Evolutionary conservation across 2,329 filamentous ascomycete species (phyloP), one percentile per base, ranked within the genome.

Genomic region (Colletotrichum phormii): DNA sequence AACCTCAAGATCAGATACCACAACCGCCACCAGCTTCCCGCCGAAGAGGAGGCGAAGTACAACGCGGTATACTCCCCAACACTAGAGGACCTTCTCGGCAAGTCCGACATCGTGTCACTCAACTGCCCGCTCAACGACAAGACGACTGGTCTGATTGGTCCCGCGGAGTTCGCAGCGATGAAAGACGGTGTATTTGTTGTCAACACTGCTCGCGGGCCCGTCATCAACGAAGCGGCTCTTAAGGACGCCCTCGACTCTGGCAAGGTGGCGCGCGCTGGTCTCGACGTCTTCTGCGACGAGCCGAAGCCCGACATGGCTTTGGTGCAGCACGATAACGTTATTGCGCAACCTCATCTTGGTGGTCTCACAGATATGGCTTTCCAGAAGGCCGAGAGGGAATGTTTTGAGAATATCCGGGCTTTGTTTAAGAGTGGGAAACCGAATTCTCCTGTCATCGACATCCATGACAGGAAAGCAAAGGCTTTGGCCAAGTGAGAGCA

Each of bases 281-380:
- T 49, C 8, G 42, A 49, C 18, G 42, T 49, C 18, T 49, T 49
- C 42, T 49, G 42, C 18, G 42, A 49, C 42, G 42, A 49, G 7
- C 42, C 42, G 7, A 49, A 22, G 42, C 42, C 42, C 1, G 42
- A 49, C 42, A 49, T 49, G 42, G 42, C 42, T 3, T 49, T 49
- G 18, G 42, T 89, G 26, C 79, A 76, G 6, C 84, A 81, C 62
- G 82, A 86, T 29, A 83, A 82, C 67, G 82, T 85, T 2, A 77
- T 84, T 4, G 64, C 86, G 1, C 84, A 86, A 75, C 85, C 86
- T 9, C 85, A 87, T 74, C 74, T 86, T 55, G 86, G 82, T 0
- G 84, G 84, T 0, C 67, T 84, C 73, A 87, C 85, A 0, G 82
- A 86, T n/a, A 72, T 81, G 35, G 84, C 85, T 0, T 85, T 81